phyloP scores from a whole-genome alignment of 768 basidiomycete species.

The Pisolithus albus region DNA sequence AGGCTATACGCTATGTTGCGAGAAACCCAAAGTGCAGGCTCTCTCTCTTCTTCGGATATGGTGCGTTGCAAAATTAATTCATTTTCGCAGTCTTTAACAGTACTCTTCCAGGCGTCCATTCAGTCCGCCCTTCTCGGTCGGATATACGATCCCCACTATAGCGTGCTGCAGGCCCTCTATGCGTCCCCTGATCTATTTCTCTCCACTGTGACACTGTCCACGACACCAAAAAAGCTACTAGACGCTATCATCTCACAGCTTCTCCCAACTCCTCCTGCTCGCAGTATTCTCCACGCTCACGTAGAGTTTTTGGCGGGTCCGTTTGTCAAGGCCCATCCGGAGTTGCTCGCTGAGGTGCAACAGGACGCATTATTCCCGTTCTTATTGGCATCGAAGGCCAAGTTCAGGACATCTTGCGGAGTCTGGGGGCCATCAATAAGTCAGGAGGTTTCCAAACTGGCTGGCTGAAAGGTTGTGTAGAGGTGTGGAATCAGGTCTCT shows the following conservation, averaged over 20 bases:
- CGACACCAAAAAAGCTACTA: conserved; percentile 18
- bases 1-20: conserved; percentile 41
- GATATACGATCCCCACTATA: conserved; percentile 53
- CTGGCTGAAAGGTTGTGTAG: conserved; percentile 51
- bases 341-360: conserved; percentile 32
- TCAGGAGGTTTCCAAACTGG: conserved; percentile 22
- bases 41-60: conserved; percentile 33
- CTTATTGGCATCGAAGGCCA: conserved; percentile 65
- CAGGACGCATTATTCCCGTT: conserved; percentile 62
- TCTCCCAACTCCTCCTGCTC: conserved; percentile 38
- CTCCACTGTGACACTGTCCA: conserved; percentile 22
- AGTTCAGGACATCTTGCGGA: conserved; percentile 55
- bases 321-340: conserved; percentile 31
- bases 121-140: conserved; percentile 62
- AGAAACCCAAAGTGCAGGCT: conserved; percentile 1
- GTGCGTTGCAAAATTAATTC: conserved; percentile 4
- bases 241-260: conserved; percentile 21
- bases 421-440: conserved; percentile 64
- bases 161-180: conserved; percentile 68
- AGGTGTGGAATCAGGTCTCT: conserved; percentile 31
- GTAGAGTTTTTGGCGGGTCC: conserved; percentile 47
- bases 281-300: conserved; percentile 48
- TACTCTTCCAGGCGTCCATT: conserved; percentile 41
- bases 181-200: conserved; percentile 39
- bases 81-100: conserved; percentile 2